Evolutionary conservation across 306 rosid genomes (phyloP), one percentile per base, ranked within the genome.

Genomic region (Prinsepia uniflora): DNA sequence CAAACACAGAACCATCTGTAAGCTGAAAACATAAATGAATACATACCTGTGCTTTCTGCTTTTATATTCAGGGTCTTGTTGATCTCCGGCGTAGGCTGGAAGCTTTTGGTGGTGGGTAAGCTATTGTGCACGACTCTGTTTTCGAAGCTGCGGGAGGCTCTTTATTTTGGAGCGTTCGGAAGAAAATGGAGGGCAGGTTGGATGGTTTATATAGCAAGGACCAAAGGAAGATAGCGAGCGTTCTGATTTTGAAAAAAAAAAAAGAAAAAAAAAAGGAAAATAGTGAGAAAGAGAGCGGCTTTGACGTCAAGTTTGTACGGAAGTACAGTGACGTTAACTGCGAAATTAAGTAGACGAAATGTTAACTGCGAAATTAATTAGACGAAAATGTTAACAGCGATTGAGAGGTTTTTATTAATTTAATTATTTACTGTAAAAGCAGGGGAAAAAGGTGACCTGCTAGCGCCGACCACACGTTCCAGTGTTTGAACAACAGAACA

Each of bases 401-500:
- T 2, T 30, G 36, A 30, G 36, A 30, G 36, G 3, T 30, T 0
- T n/a, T 2, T 52, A 8, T 48, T 4, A 44, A 44, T 44, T 44
- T 44, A 47, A 12, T 47, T 47, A 47, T 2, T 48, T 13, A 48
- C 15, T 11, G 53, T 48, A 48, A 48, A 48, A n/a, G 53, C 17
- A 48, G n/a, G 14, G n/a, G n/a, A 11, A 56, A 9, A 10, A 4
- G 64, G 20, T 10, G 44, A 34, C 43, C 10, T 15, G 64, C 7
- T 3, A 10, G 24, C 24, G 74, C 87, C 85, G 87, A 75, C 87
- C 86, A 74, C 83, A 75, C 74, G 86, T 47, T 77, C 19, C 50
- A 40, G 10, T 6, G 30, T 18, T 17, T 14, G 64, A 34, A 34
- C 1, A 0, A 44, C 0, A 9, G 85, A 70, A 76, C 76, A 80